Conservation (phyloP, 768 basidiomycete genomes). For the Boletus pseudopeckii region DNA sequence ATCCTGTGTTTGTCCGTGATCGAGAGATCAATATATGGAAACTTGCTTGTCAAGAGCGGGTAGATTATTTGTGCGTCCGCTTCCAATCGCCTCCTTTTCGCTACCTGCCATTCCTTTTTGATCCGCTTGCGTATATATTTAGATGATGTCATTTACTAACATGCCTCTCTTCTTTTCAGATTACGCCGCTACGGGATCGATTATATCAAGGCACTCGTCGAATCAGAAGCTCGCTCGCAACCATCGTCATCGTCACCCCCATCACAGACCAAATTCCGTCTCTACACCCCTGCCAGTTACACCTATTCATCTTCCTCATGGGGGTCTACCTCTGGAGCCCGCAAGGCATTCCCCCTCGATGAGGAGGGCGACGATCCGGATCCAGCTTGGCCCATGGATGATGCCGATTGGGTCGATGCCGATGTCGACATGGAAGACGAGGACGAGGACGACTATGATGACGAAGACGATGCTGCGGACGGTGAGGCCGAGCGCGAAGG, state of each 20-base stretch:
- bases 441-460: slow-evolving; percentile 31
- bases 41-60: slow-evolving; percentile 34
- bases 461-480: slow-evolving; percentile 25
- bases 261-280: slow-evolving; percentile 27
- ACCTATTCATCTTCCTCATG: slow-evolving; percentile 27
- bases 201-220: slow-evolving; percentile 33
- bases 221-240: slow-evolving; percentile 24
- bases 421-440: slow-evolving; percentile 34
- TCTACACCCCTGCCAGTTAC: slow-evolving; percentile 34
- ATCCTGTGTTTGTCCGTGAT: slow-evolving; percentile 30
- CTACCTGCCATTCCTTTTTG: not conserved
- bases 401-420: slow-evolving; percentile 24
- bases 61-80: slow-evolving; percentile 31
- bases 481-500: slow-evolving; percentile 9
- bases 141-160: slow-evolving; percentile 9
- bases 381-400: slow-evolving; percentile 19
- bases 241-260: not conserved
- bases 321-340: slow-evolving; percentile 7
- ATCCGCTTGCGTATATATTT: slow-evolving; percentile 9
- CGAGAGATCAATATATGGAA: slow-evolving; percentile 36
- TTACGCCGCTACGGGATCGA: slow-evolving; percentile 32
- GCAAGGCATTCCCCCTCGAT: slow-evolving; percentile 15
- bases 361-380: slow-evolving; percentile 21
- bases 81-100: not conserved
- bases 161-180: slow-evolving; percentile 5